A percentile compares a stretch with the other conserved stretches of the same genome.
These are phyloP conservation scores for Blastocystis hominis DNA, from an alignment of 352 stramenopile genomes.

Conservation along the genomic window DNA sequence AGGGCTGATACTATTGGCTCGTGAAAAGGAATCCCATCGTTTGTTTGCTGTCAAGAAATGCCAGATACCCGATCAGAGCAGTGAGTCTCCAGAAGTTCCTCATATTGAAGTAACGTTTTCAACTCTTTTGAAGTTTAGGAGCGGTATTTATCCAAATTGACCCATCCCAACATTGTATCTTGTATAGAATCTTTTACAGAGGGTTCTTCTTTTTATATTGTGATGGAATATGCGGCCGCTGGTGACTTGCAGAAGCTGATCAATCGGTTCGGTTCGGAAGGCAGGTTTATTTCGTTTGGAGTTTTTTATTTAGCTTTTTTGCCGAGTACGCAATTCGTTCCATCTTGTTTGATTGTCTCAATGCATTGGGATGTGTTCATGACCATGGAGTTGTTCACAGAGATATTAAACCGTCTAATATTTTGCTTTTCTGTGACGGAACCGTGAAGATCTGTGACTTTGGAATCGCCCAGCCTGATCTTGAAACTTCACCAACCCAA, in stretches of 20 bases:
- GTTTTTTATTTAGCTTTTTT: not conserved
- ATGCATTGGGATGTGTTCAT: slow-evolving; percentile 94
- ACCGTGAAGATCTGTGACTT: slow-evolving; percentile 20
- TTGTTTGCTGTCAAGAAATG: slow-evolving; percentile 27
- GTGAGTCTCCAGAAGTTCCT: not conserved
- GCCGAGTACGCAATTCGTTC: not conserved
- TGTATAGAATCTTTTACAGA: slow-evolving; percentile 40
- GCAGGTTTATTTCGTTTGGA: not conserved
- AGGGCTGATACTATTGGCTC: not conserved
- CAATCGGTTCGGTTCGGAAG: not conserved
- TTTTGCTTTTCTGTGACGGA: slow-evolving; percentile 98
- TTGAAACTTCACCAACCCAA: not conserved
- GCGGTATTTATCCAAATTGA: not conserved
- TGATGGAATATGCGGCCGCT: slow-evolving; percentile 3
- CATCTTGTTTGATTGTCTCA: slow-evolving; percentile 61
- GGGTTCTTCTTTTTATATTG: not conserved
- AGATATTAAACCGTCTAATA: slow-evolving; percentile 98
- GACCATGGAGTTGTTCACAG: slow-evolving; percentile 98
- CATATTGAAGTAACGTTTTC: not conserved
- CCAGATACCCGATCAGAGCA: not conserved
- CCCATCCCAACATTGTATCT: not conserved
- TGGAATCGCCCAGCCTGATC: not conserved
- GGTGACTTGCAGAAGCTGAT: not conserved
- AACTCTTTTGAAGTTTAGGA: not conserved
- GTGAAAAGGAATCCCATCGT: not conserved